Evolutionary conservation across 495 filamentous ascomycete species (phyloP).

Genomic region (Pseudomonodictys pantanalensis): DNA sequence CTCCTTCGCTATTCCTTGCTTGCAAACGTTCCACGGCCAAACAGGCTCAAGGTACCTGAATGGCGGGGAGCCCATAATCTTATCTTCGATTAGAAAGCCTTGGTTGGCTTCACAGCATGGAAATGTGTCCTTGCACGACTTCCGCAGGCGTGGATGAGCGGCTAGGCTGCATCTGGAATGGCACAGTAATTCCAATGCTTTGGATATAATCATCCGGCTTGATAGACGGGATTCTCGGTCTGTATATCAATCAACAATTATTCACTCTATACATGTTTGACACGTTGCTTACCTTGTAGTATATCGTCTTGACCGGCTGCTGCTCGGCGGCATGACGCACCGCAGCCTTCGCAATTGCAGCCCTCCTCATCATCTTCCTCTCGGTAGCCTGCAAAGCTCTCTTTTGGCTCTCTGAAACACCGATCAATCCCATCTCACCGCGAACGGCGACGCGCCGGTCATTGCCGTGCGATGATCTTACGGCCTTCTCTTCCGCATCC

Average conservation of each 20-base stretch:
- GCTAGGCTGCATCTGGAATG: no score
- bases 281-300: neutral
- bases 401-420: slow-evolving; percentile 28
- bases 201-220: neutral
- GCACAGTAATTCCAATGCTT: neutral
- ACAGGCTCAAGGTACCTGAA: no score
- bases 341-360: slow-evolving; percentile 22
- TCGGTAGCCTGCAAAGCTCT: slow-evolving; percentile 22
- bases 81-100: no score
- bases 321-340: neutral
- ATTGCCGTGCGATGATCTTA: neutral
- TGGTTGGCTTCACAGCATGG: no score
- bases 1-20: no score
- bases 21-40: no score
- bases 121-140: no score
- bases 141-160: no score
- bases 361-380: slow-evolving; percentile 35
- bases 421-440: slow-evolving; percentile 32
- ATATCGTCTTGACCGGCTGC: neutral
- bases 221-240: neutral
- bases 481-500: neutral
- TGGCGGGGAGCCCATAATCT: no score
- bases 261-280: neutral
- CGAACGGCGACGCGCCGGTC: slow-evolving; percentile 27
- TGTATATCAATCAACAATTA: neutral